Evolutionary conservation across 306 rosid species (phyloP), one percentile per base, ranked within the genome.

Genomic region (Hippophae gyantsensis): DNA sequence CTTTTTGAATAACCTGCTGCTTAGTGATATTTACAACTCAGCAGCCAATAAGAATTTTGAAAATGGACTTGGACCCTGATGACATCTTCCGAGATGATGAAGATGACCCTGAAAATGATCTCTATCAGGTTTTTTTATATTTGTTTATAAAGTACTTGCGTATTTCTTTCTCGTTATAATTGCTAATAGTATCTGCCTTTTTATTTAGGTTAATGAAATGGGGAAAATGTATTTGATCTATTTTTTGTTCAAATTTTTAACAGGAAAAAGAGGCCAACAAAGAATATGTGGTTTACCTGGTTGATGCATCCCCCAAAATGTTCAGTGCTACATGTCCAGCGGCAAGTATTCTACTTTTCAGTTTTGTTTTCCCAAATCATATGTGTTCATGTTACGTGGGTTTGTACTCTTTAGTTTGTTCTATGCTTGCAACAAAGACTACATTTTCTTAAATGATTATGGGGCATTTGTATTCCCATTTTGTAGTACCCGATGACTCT

Each of bases 281-380:
- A 79, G 95, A 85, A 47, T 64, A 72, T 7, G 84, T 75, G 40
- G 96, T 87, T 61, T 87, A 72, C 66, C 60, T 92, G 67, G 86
- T 92, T 54, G 98, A 92, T 71, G 96, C 98, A 61, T 87, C 98
- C 10, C 95, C 96, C 27, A 87, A 78, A 70, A 92, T 92, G 98
- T 78, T 85, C 86, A 67, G 3, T 59, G 48, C 83, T 2, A 52
- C 77, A 50, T 82, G 76, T 57, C 78, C 72, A n/a, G 40, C 71
- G 64, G 95, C 84, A 63, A 57, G 81, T 78, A 64, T 63, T 54
- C 60, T 48, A 52, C 9, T 27, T 8, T 10, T 58, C 2, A 48
- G 6, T 6, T 6, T 18, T n/a, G 13, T 51, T 27, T 6, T 57
- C 14, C 47, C 41, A 44, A 54, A 48, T n/a, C 27, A 6, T 18